Evolutionary conservation across 2,329 filamentous ascomycete genomes (phyloP).

Genomic region (Aspergillus felis): DNA sequence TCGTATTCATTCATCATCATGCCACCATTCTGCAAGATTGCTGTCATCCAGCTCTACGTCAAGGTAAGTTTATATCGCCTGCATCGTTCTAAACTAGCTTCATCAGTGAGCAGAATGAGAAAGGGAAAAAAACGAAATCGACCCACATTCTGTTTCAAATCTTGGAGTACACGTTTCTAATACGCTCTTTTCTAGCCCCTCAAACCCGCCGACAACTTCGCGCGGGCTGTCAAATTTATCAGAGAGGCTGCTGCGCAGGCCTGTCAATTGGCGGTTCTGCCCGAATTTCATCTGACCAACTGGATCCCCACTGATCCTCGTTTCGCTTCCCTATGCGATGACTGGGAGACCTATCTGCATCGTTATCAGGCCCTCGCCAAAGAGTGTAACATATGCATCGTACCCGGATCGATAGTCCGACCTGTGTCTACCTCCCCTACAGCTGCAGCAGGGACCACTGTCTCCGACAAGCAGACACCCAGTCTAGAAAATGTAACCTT

Average conservation of each 20-base stretch:
- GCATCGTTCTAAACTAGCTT: too few species aligned
- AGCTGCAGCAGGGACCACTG: conserved; percentile 35
- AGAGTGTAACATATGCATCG: conserved; percentile 39
- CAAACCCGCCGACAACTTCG: conserved; percentile 6
- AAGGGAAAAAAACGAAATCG: too few species aligned
- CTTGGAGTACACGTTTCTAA: background rate
- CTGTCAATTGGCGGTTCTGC: conserved; percentile 54
- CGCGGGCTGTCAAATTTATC: conserved; percentile 38
- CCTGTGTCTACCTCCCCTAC: background rate
- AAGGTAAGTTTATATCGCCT: background rate
- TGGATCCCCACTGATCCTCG: conserved; percentile 47
- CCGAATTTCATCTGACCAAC: conserved; percentile 54
- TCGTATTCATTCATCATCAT: background rate
- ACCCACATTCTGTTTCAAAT: too few species aligned
- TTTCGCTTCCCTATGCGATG: conserved; percentile 44
- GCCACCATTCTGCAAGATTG: conserved; percentile 3
- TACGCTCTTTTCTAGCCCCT: conserved; percentile 2
- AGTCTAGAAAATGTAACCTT: conserved; percentile 50
- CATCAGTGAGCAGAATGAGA: background rate
- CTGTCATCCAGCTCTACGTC: conserved; percentile 6
- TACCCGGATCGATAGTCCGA: conserved; percentile 47
- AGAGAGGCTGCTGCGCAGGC: conserved; percentile 41
- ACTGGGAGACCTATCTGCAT: conserved; percentile 49
- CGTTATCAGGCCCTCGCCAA: conserved; percentile 51
- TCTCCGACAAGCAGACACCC: conserved; percentile 24